phyloP scores from a whole-genome alignment of 495 filamentous ascomycete genomes.

The Neurospora sp. region DNA sequence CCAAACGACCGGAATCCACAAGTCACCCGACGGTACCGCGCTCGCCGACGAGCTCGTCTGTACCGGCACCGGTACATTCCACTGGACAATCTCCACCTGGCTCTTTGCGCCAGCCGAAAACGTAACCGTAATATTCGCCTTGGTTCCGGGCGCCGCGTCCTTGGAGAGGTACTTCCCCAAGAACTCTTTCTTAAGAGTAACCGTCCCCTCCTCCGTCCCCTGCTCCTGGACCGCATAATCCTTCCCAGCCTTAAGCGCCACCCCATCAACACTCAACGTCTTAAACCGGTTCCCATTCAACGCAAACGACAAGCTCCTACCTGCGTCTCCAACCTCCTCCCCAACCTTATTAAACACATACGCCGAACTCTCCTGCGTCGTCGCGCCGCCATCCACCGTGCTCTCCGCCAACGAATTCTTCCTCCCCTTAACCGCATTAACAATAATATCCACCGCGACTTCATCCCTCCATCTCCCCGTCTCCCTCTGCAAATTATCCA shows the following conservation, averaged over 20 bases:
- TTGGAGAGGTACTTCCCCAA: constrained; percentile 33
- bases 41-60: constrained; percentile 30
- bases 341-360: constrained; percentile 47
- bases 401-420: constrained; percentile 45
- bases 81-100: constrained; percentile 39
- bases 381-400: constrained; percentile 36
- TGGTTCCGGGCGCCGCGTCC: constrained; percentile 29
- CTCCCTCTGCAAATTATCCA: constrained; percentile 36
- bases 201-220: constrained; percentile 23
- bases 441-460: constrained; percentile 35
- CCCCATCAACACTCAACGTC: constrained; percentile 32
- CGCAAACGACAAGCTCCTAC: constrained; percentile 32
- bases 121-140: constrained; percentile 40
- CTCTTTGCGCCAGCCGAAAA: constrained; percentile 42
- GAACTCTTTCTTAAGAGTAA: constrained; percentile 41
- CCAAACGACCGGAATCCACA: constrained; percentile 44
- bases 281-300: constrained; percentile 47
- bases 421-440: constrained; percentile 32
- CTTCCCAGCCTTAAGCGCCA: constrained; percentile 17
- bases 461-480: constrained; percentile 41
- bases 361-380: constrained; percentile 38
- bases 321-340: constrained; percentile 25
- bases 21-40: constrained; percentile 33
- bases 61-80: constrained; percentile 34
- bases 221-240: constrained; percentile 37